Evolutionary conservation across 176 grass and related monocot species (phyloP).

Genomic region (Elaeis guineensis): DNA sequence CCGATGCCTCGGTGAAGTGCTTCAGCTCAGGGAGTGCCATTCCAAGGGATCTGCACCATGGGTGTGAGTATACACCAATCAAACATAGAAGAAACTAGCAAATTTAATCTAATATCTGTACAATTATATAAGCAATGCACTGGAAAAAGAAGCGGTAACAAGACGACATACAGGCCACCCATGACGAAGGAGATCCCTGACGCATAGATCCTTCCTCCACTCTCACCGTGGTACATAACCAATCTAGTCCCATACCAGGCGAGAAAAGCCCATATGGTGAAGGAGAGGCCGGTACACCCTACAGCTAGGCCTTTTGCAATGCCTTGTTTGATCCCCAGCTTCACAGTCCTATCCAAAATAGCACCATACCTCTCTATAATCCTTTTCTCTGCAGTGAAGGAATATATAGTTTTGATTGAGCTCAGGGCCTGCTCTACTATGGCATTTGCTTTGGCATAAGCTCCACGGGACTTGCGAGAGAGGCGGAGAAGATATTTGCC

Average conservation of each 20-base stretch:
- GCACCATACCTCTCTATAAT: slow-evolving; percentile 61
- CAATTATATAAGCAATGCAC: not conserved
- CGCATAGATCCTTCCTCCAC: slow-evolving; percentile 83
- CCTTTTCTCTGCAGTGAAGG: slow-evolving; percentile 82
- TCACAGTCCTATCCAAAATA: slow-evolving; percentile 62
- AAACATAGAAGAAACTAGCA: too few species aligned
- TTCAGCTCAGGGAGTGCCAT: slow-evolving; percentile 95
- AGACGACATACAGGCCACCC: slow-evolving; percentile 76
- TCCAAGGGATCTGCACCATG: slow-evolving; percentile 73
- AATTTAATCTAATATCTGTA: too few species aligned
- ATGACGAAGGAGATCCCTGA: slow-evolving; percentile 93
- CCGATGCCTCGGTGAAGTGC: slow-evolving; percentile 85
- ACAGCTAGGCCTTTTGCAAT: slow-evolving; percentile 83
- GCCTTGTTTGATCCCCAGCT: slow-evolving; percentile 92
- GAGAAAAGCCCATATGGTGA: slow-evolving; percentile 90
- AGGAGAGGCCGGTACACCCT: slow-evolving; percentile 70
- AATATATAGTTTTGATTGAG: slow-evolving; percentile 87
- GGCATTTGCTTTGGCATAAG: slow-evolving; percentile 67
- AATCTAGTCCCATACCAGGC: slow-evolving; percentile 86
- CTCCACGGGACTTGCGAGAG: slow-evolving; percentile 37
- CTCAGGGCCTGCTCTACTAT: slow-evolving; percentile 71
- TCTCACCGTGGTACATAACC: slow-evolving; percentile 78
- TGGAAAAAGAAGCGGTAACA: not conserved
- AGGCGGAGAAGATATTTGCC: slow-evolving; percentile 91
- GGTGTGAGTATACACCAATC: not conserved